These are phyloP conservation scores for Citrullus amarus DNA, from an alignment of 306 rosid genomes.

Conservation along the genomic window DNA sequence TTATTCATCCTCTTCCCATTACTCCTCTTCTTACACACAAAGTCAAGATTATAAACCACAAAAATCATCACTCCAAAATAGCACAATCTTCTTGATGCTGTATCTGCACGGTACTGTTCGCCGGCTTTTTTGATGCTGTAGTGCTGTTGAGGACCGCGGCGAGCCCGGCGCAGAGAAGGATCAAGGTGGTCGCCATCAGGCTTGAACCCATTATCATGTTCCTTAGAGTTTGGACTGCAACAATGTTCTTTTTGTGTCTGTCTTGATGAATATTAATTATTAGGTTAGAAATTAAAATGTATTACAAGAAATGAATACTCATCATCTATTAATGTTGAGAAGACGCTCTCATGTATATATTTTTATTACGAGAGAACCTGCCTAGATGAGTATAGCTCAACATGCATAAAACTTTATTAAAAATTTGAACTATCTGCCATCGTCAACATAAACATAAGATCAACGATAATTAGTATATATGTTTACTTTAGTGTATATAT, in stretches of 20 bases:
- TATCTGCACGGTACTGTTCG: not conserved
- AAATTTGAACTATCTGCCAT: too few relatives aligned
- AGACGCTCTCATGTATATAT: too few relatives aligned
- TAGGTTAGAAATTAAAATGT: too few relatives aligned
- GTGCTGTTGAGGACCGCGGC: slow-evolving; percentile 91
- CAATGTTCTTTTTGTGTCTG: slow-evolving; percentile 70
- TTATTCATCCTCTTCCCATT: not conserved
- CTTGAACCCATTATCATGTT: slow-evolving; percentile 83
- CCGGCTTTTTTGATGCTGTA: slow-evolving; percentile 77
- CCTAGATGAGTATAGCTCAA: too few relatives aligned
- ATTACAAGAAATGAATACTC: too few relatives aligned
- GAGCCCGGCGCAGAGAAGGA: slow-evolving; percentile 66
- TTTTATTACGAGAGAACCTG: too few relatives aligned
- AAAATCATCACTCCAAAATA: slow-evolving; percentile 34
- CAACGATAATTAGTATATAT: too few relatives aligned
- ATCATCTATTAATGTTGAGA: too few relatives aligned
- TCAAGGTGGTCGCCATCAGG: slow-evolving; percentile 79
- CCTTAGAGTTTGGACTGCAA: slow-evolving; percentile 74
- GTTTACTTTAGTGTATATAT: too few relatives aligned
- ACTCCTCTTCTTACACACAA: slow-evolving; percentile 16
- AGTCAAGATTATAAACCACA: slow-evolving; percentile 71
- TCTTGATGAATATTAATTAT: slow-evolving; percentile 26
- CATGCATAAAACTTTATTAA: too few relatives aligned
- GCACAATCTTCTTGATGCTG: too few relatives aligned
- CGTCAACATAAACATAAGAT: too few relatives aligned